phyloP scores from a whole-genome alignment of 768 basidiomycete species.

The Calocybe indica region DNA sequence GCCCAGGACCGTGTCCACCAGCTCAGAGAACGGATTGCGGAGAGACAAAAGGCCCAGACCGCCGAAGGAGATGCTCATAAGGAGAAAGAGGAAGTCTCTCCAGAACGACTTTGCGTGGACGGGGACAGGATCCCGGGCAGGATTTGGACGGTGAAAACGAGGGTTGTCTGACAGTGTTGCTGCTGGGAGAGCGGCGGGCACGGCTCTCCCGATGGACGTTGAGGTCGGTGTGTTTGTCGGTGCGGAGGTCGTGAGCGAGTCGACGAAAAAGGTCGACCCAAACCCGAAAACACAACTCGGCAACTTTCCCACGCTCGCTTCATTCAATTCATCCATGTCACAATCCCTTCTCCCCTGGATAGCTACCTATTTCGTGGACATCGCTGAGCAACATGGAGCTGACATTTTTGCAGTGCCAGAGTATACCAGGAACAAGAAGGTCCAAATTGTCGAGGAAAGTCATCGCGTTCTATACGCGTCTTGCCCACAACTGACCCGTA shows the following conservation, averaged over 20 bases:
- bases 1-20: constrained; percentile 42
- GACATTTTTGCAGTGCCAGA: constrained; percentile 29
- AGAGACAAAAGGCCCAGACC: constrained; percentile 56
- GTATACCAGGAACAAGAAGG: constrained; percentile 37
- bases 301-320: neutral
- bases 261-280: constrained; percentile 7
- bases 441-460: constrained; percentile 53
- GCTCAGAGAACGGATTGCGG: constrained; percentile 46
- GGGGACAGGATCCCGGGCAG: constrained; percentile 29
- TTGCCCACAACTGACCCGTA: neutral
- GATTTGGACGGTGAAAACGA: constrained; percentile 21
- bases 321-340: constrained; percentile 20
- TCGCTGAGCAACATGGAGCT: constrained; percentile 48
- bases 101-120: constrained; percentile 28
- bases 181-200: constrained; percentile 17
- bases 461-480: too few species aligned
- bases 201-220: constrained; percentile 12
- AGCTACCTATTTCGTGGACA: constrained; percentile 37
- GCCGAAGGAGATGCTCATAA: constrained; percentile 64
- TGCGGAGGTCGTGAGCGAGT: constrained; percentile 11
- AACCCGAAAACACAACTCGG: constrained; percentile 4
- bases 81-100: constrained; percentile 43
- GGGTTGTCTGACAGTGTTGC: constrained; percentile 37
- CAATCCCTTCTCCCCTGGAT: constrained; percentile 51
- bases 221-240: neutral